phyloP scores from a whole-genome alignment of 179 eudicot species.

The Camellia oleifera region DNA sequence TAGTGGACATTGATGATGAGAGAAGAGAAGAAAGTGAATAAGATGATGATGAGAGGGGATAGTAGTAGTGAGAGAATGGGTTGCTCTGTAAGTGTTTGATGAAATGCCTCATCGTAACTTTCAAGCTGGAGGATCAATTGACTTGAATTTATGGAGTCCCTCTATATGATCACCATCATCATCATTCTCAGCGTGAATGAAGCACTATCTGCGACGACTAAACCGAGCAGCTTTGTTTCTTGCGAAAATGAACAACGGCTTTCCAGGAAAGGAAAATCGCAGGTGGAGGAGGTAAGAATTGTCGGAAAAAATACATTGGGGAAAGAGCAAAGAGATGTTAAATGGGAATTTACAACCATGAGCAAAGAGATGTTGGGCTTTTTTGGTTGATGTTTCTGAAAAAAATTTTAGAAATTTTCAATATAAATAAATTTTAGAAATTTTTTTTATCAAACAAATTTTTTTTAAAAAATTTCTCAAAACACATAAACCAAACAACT shows the following conservation, averaged over 20 bases:
- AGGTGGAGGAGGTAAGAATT: not conserved
- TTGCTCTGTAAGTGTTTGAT: constrained; percentile 31
- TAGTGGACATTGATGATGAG: not conserved
- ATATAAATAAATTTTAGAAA: too few species aligned
- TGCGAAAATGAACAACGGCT: not conserved
- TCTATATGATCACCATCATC: not conserved
- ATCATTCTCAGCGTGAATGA: not conserved
- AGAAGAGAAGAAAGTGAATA: not conserved
- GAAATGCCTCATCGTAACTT: constrained; percentile 25
- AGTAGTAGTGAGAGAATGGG: not conserved
- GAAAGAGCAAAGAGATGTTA: too few species aligned
- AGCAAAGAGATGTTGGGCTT: too few species aligned
- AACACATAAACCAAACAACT: too few species aligned
- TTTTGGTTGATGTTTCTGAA: too few species aligned
- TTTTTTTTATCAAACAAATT: too few species aligned
- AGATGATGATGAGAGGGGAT: not conserved
- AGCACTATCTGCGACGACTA: not conserved
- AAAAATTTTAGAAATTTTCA: too few species aligned
- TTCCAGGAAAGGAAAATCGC: not conserved
- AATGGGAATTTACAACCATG: too few species aligned
- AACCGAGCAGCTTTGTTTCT: not conserved
- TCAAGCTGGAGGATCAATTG: not conserved
- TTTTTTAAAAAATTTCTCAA: too few species aligned
- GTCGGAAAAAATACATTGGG: too few species aligned
- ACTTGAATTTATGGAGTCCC: not conserved